Percentiles rank a stretch among this genome's conserved stretches.
phyloP scores from a whole-genome alignment of 1,284 basidiomycete genomes.

The Naganishia sp. region DNA sequence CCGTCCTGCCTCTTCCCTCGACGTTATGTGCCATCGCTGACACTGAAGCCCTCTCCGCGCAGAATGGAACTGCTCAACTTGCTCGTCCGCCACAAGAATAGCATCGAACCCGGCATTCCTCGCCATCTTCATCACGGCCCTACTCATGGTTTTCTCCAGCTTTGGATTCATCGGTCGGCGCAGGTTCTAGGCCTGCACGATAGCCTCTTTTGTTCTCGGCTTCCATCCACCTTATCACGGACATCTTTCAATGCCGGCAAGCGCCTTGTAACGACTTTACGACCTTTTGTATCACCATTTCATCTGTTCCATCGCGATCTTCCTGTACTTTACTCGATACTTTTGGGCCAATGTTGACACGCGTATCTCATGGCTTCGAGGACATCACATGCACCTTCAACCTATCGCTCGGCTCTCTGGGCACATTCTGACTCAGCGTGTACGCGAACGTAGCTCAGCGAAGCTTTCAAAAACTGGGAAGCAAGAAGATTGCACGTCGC shows the following conservation, averaged over 20 bases:
- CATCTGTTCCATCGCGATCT: no score
- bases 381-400: no score
- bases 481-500: no score
- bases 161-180: slow-evolving; percentile 32
- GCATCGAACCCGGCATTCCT: slow-evolving; percentile 25
- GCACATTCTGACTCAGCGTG: no score
- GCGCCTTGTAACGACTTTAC: background rate
- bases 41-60: background rate
- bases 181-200: background rate
- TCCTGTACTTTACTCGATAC: no score
- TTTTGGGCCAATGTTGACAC: no score
- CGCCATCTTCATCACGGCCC: slow-evolving; percentile 30
- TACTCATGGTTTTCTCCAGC: slow-evolving; percentile 34
- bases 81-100: slow-evolving; percentile 55
- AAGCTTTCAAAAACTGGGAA: no score
- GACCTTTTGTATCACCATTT: background rate
- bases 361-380: no score
- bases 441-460: no score
- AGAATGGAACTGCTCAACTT: slow-evolving; percentile 78
- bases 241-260: background rate
- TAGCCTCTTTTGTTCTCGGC: background rate
- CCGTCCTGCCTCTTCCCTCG: slow-evolving; percentile 2
- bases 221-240: background rate
- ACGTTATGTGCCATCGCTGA: no score
- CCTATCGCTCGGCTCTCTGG: no score